A percentile compares a stretch with the other conserved stretches of the same genome.
Evolutionary conservation across 768 basidiomycete species (phyloP).

Genomic region (Leccinellum luteum): DNA sequence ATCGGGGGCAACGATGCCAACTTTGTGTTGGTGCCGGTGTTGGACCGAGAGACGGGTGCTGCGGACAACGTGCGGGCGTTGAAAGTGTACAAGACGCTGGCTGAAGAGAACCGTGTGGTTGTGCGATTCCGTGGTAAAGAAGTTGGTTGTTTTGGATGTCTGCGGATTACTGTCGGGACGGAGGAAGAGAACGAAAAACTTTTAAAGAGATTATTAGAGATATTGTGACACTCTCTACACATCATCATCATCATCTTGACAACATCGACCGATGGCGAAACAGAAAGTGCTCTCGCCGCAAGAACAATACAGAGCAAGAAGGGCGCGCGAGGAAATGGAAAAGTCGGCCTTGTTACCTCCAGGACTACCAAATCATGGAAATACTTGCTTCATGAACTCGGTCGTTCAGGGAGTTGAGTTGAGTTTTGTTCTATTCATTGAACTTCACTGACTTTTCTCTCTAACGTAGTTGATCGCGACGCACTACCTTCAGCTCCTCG

Average conservation of each 20-base stretch:
- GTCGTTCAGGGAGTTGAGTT: constrained; percentile 74
- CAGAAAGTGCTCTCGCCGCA: constrained; percentile 57
- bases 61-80: constrained; percentile 63
- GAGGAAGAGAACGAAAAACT: constrained; percentile 70
- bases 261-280: constrained; percentile 42
- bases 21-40: constrained; percentile 40
- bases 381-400: constrained; percentile 97
- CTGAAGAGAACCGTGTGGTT: constrained; percentile 84
- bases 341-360: constrained; percentile 61
- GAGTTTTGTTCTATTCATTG: constrained; percentile 20
- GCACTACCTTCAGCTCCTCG: constrained; percentile 53
- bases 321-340: constrained; percentile 62
- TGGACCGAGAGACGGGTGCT: constrained; percentile 23
- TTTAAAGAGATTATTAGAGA: constrained; percentile 51
- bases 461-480: constrained; percentile 64
- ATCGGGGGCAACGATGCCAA: constrained; percentile 90
- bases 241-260: too few species aligned
- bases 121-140: constrained; percentile 89
- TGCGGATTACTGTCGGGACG: constrained; percentile 89
- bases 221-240: constrained; percentile 28
- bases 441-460: not conserved
- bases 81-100: constrained; percentile 74
- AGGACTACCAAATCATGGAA: constrained; percentile 76
- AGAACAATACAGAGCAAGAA: constrained; percentile 58
- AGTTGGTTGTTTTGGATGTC: constrained; percentile 78